A percentile compares a stretch with the other conserved stretches of the same genome.
phyloP scores from a whole-genome alignment of 805 yeast species.

The Ogataea siamensis region DNA sequence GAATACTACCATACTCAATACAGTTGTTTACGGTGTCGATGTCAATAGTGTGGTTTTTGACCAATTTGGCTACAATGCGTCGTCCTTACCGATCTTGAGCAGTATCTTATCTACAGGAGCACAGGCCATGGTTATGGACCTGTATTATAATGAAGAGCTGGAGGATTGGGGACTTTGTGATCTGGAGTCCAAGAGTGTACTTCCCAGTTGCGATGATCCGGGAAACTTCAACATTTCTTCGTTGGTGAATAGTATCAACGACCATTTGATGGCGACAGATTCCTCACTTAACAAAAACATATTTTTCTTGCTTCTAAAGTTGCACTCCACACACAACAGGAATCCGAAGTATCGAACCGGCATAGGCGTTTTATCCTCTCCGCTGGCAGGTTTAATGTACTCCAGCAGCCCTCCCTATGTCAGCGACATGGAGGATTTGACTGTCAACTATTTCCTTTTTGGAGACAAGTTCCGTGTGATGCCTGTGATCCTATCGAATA shows the following conservation, averaged over 20 bases:
- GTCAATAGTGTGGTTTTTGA: slow-evolving; percentile 35
- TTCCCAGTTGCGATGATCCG: slow-evolving; percentile 16
- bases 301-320: slow-evolving; percentile 39
- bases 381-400: slow-evolving; percentile 1
- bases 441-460: slow-evolving; percentile 36
- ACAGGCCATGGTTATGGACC: slow-evolving; percentile 47
- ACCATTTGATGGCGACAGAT: slow-evolving; percentile 43
- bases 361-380: slow-evolving; percentile 10
- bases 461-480: slow-evolving; percentile 35
- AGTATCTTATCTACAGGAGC: slow-evolving; percentile 43
- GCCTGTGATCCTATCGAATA: slow-evolving; percentile 34
- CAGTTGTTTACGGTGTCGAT: slow-evolving; percentile 40
- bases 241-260: slow-evolving; percentile 31
- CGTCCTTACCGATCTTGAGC: slow-evolving; percentile 30
- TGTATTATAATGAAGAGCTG: slow-evolving; percentile 52
- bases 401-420: slow-evolving; percentile 1
- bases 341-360: slow-evolving; percentile 10
- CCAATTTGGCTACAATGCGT: slow-evolving; percentile 31
- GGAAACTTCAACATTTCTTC: slow-evolving; percentile 22
- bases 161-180: slow-evolving; percentile 60
- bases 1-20: slow-evolving; percentile 40
- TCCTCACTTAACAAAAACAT: slow-evolving; percentile 40
- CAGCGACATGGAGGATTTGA: slow-evolving; percentile 17
- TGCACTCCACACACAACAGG: slow-evolving; percentile 26
- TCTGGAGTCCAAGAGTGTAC: slow-evolving; percentile 29